phyloP scores from a whole-genome alignment of 495 filamentous ascomycete species.

The Penicillium canescens region DNA sequence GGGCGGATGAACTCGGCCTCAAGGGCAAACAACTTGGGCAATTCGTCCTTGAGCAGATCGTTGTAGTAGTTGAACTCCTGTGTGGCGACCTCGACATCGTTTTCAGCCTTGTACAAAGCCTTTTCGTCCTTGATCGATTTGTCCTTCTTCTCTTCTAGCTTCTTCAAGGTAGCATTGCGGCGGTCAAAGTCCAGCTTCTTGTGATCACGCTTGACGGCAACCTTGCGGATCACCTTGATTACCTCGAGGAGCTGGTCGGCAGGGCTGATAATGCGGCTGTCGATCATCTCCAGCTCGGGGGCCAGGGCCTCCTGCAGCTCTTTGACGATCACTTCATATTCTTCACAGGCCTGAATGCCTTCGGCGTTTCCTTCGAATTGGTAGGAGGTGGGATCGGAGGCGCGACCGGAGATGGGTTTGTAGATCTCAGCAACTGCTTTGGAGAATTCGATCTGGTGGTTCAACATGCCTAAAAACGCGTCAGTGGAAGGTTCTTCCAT shows the following conservation, averaged over 20 bases:
- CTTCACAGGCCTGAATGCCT: slow-evolving; percentile 92
- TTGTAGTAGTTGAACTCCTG: slow-evolving; percentile 98
- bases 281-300: slow-evolving; percentile 97
- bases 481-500: slow-evolving; percentile 10
- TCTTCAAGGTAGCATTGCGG: slow-evolving; percentile 79
- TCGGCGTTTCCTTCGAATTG: slow-evolving; percentile 84
- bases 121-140: slow-evolving; percentile 97
- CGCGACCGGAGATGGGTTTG: slow-evolving; percentile 93
- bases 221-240: slow-evolving; percentile 92
- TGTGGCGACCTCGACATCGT: slow-evolving; percentile 85
- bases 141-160: slow-evolving; percentile 96
- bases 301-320: slow-evolving; percentile 85
- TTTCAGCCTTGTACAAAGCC: slow-evolving; percentile 92
- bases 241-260: slow-evolving; percentile 93
- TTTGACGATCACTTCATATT: slow-evolving; percentile 89
- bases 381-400: slow-evolving; percentile 88
- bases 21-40: slow-evolving; percentile 89
- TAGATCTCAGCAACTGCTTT: slow-evolving; percentile 94
- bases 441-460: slow-evolving; percentile 97
- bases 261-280: slow-evolving; percentile 86
- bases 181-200: slow-evolving; percentile 97
- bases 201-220: slow-evolving; percentile 86
- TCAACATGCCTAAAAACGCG: slow-evolving; percentile 73
- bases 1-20: slow-evolving; percentile 97
- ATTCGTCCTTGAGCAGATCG: slow-evolving; percentile 90